phyloP scores from a whole-genome alignment of 805 yeast genomes.

The Wickerhamomyces bovis region DNA sequence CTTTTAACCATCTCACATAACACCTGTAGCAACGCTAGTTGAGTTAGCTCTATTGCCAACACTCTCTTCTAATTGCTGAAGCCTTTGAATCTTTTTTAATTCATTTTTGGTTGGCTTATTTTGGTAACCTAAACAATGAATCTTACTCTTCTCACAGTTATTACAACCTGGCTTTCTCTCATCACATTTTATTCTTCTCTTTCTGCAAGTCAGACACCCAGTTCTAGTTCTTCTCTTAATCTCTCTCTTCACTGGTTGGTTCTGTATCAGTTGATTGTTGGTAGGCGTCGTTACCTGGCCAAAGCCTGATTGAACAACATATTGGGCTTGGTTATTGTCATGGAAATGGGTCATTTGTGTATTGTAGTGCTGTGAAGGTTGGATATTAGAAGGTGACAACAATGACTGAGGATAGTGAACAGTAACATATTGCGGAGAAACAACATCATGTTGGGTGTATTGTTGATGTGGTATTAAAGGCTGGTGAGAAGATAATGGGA shows the following conservation, averaged over 20 bases:
- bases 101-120: conserved; percentile 13
- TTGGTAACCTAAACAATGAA: conserved; percentile 18
- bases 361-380: background rate
- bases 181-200: conserved; percentile 22
- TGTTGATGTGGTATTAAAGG: background rate
- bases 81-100: conserved; percentile 6
- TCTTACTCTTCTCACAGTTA: conserved; percentile 17
- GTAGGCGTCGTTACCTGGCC: background rate
- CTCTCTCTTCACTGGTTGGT: conserved; percentile 6
- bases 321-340: background rate
- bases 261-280: background rate
- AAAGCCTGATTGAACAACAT: background rate
- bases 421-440: background rate
- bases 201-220: conserved; percentile 23
- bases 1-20: background rate
- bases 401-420: background rate
- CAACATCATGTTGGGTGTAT: background rate
- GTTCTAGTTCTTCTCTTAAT: conserved; percentile 17
- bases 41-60: background rate
- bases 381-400: background rate
- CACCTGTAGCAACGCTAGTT: background rate
- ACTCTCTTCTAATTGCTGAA: background rate
- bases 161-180: conserved; percentile 20
- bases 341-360: background rate
- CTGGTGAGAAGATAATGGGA: background rate